These are phyloP conservation scores for Serendipita sp. DNA, from an alignment of 768 basidiomycete genomes.

Conservation along the genomic window DNA sequence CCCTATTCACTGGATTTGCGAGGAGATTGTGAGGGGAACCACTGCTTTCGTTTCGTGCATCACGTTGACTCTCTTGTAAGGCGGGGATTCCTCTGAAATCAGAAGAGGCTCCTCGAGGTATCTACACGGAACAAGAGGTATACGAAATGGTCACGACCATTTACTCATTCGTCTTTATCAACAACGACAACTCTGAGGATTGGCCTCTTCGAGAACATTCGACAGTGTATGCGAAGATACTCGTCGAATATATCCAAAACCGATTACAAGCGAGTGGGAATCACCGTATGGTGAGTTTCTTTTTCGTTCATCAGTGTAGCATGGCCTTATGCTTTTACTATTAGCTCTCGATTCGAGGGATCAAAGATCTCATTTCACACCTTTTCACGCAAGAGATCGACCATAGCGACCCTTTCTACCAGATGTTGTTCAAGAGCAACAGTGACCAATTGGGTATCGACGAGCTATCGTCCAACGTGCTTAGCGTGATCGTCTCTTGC, in stretches of 20 bases:
- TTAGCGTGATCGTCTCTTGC: conserved; percentile 53
- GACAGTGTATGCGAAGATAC: conserved; percentile 33
- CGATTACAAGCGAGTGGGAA: conserved; percentile 28
- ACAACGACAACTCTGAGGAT: conserved; percentile 42
- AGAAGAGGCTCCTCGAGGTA: conserved; percentile 34
- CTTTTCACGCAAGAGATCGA: conserved; percentile 63
- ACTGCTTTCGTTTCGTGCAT: not conserved
- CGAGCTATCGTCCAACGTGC: conserved; percentile 47
- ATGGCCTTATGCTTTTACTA: not conserved
- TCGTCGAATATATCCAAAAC: conserved; percentile 41
- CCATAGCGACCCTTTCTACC: conserved; percentile 27
- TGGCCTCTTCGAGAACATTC: conserved; percentile 40
- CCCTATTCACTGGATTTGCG: conserved; percentile 45
- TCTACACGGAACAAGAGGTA: conserved; percentile 45
- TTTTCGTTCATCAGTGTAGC: not conserved
- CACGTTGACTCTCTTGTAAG: conserved; percentile 22
- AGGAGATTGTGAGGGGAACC: conserved; percentile 33
- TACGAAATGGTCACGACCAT: conserved; percentile 52
- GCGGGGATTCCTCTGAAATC: conserved; percentile 59
- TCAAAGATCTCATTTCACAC: conserved; percentile 42
- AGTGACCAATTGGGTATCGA: conserved; percentile 27
- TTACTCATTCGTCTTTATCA: conserved; percentile 62
- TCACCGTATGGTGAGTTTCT: conserved; percentile 23
- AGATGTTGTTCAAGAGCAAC: conserved; percentile 11
- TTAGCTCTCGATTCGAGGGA: conserved; percentile 75